phyloP scores from a whole-genome alignment of 805 yeast genomes.

The Cyberlindnera lachancei region DNA sequence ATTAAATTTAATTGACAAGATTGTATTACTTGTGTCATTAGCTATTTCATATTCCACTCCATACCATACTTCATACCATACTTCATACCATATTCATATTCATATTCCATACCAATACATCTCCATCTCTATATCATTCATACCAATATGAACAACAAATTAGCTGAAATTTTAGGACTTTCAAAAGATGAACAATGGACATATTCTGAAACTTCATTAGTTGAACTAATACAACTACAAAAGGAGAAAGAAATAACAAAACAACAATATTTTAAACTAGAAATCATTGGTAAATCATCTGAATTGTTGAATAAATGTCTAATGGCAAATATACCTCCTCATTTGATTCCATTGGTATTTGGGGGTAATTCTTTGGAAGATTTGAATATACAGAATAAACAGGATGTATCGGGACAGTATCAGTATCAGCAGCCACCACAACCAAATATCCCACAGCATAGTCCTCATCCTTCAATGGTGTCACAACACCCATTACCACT shows the following conservation, averaged over 20 bases:
- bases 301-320: slow-evolving; percentile 57
- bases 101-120: no score
- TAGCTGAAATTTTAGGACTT: slow-evolving; percentile 18
- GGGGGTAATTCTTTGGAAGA: slow-evolving; percentile 25
- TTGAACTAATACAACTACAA: slow-evolving; percentile 19
- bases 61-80: no score
- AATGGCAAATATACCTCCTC: slow-evolving; percentile 54
- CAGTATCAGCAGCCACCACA: slow-evolving; percentile 8
- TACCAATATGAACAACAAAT: slow-evolving; percentile 17
- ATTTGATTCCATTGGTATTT: slow-evolving; percentile 56
- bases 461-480: slow-evolving; percentile 1
- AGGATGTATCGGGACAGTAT: background rate
- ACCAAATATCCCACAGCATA: slow-evolving; percentile 1
- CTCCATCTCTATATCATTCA: no score
- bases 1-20: no score
- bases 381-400: slow-evolving; percentile 9
- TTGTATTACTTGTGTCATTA: no score
- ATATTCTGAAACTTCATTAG: slow-evolving; percentile 16
- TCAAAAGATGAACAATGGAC: slow-evolving; percentile 21
- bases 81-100: no score
- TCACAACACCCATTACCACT: background rate
- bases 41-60: no score
- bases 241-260: slow-evolving; percentile 72
- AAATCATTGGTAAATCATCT: slow-evolving; percentile 49
- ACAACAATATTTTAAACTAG: slow-evolving; percentile 68